Evolutionary conservation across 805 yeast species (phyloP), one percentile per base, ranked within the genome.

Genomic region (Nakazawaea ernobii): DNA sequence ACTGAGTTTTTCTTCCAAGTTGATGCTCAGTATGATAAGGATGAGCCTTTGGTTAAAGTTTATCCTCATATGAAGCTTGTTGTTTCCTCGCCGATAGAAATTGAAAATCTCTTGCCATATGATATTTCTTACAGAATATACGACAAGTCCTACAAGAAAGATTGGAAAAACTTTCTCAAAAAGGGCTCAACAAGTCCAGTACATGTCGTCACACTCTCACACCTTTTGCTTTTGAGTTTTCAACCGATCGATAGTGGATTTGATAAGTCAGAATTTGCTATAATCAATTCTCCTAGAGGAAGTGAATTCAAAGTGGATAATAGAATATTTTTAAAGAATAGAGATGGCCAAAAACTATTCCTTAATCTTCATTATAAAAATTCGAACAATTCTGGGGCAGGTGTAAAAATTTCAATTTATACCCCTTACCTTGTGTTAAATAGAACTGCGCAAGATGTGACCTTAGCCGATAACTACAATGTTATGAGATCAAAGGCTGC

Each of bases 401-500:
- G 89, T 29, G 68, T 82, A 52, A 76, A 79, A 52, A 75, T 89
- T 2, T 75, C 77, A 10, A 71, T 94, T n/a, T 89, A 80, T 59
- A 70, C 96, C 0, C 97, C 97, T 0, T 94, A 92, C 59, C 71
- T 94, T 39, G 68, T 94, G 14, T 69, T 91, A 52, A 95, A 94
- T 63, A 73, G 86, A 56, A 88, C 96, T 0, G 91, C 86, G 1
- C 75, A 74, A 51, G 79, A 79, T 53, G 52, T 94, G 11, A 72
- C 69, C 41, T 63, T 90, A 51, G 83, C 79, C 43, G 82, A 82
- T 32, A 71, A 74, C 11, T 56, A 68, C 27, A 86, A 84, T 58
- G 66, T 74, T 13, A 66, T 82, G 39, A 62, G 67, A 15, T 77
- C 86, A 0, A 61, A 60, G 11, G 70, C 78, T 1, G 49, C 50